A percentile compares a stretch with the other conserved stretches of the same genome.
Conservation (phyloP, 805 yeast genomes). For the Candida xiaguanensis region DNA sequence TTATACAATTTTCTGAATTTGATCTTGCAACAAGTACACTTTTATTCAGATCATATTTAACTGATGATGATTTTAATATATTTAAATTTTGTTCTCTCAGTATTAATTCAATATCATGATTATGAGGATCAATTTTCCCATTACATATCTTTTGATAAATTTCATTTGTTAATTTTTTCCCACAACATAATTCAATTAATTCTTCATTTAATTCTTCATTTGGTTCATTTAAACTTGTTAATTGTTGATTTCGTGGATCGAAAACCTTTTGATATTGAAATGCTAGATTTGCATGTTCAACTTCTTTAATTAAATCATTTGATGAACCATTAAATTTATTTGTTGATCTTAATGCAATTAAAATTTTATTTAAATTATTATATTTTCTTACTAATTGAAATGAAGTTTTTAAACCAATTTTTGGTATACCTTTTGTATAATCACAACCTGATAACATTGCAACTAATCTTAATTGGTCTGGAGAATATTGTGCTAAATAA, state of each 20-base stretch:
- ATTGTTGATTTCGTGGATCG: slow-evolving; percentile 49
- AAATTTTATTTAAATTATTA: slow-evolving; percentile 50
- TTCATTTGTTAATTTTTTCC: slow-evolving; percentile 38
- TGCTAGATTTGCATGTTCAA: slow-evolving; percentile 66
- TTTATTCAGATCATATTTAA: slow-evolving; percentile 5
- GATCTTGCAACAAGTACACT: background rate
- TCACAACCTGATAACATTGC: slow-evolving; percentile 97
- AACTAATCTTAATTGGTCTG: slow-evolving; percentile 62
- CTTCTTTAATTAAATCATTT: slow-evolving; percentile 54
- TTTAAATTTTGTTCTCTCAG: slow-evolving; percentile 44
- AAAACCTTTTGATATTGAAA: slow-evolving; percentile 85
- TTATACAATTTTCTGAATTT: slow-evolving; percentile 1
- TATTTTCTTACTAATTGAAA: slow-evolving; percentile 52
- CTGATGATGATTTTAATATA: slow-evolving; percentile 17
- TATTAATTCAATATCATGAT: slow-evolving; percentile 38
- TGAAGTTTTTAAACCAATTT: slow-evolving; percentile 79
- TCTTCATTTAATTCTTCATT: slow-evolving; percentile 41
- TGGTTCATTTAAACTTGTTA: slow-evolving; percentile 56
- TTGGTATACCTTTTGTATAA: slow-evolving; percentile 81
- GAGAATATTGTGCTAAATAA: slow-evolving; percentile 48
- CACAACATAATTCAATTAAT: slow-evolving; percentile 42
- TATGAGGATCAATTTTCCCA: slow-evolving; percentile 68
- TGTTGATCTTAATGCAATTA: slow-evolving; percentile 55
- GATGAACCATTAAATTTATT: slow-evolving; percentile 54
- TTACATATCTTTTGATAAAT: slow-evolving; percentile 54